Percentiles rank a stretch among this genome's conserved stretches.
These are phyloP conservation scores for Phtheirospermum japonicum DNA, from an alignment of 257 asterid species.

Conservation along the genomic window DNA sequence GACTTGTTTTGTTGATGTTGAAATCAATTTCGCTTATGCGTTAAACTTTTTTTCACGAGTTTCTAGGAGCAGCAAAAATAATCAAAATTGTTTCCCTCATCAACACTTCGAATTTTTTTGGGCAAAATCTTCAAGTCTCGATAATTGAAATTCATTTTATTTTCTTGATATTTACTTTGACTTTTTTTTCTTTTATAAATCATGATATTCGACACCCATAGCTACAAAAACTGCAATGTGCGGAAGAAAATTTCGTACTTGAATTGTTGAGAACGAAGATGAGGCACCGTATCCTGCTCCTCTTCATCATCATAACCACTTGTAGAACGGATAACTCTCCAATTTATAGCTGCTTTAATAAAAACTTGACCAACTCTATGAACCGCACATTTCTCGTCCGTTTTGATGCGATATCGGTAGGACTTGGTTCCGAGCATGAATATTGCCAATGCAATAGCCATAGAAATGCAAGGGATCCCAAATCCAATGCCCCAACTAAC, in stretches of 20 bases:
- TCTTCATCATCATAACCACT: slow-evolving; percentile 23
- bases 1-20: no score
- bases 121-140: no score
- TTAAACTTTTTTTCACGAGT: no score
- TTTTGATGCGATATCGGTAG: slow-evolving; percentile 33
- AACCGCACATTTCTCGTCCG: slow-evolving; percentile 25
- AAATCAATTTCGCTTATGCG: no score
- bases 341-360: slow-evolving; percentile 28
- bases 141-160: no score
- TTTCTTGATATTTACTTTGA: no score
- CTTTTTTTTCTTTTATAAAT: no score
- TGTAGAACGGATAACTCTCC: slow-evolving; percentile 19
- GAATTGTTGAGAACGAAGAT: slow-evolving; percentile 29
- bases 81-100: no score
- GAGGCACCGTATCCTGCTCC: slow-evolving; percentile 23
- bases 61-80: no score
- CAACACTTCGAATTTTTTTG: no score
- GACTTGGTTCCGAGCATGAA: slow-evolving; percentile 40
- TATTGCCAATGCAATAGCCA: slow-evolving; percentile 25
- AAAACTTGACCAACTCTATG: slow-evolving; percentile 31
- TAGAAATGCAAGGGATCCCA: slow-evolving; percentile 46
- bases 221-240: neutral
- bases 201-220: no score
- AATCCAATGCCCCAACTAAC: slow-evolving; percentile 50
- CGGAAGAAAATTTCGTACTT: slow-evolving; percentile 22